Evolutionary conservation across 2,329 filamentous ascomycete genomes (phyloP), one percentile per base, ranked within the genome.

Genomic region (Sporothrix phasma): DNA sequence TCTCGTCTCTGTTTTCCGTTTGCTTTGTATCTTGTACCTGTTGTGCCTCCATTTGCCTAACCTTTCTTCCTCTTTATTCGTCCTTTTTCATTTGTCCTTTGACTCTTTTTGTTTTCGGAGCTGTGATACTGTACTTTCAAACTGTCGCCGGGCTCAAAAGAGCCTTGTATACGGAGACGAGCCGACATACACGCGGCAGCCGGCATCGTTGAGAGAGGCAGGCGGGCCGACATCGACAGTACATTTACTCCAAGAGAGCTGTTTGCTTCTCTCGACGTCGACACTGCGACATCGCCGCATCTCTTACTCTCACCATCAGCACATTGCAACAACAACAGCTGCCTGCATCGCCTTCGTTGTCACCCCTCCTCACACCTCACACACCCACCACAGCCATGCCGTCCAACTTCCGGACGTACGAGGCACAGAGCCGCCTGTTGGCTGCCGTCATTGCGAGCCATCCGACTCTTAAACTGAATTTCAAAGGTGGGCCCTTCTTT

Each of bases 391-490:
- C 19, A 43, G 66, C 26, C 13, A 68, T 84, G 81, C 75, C 80
- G 63, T 77, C 81, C 15, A 86, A 84, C 68, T 87, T 86, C 75
- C 82, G 80, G 67, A 78, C 77, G 2, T 85, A 84, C 71, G 84
- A 87, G 72, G 77, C 81, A 0, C 82, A 84, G 68, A 79, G 80
- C 22, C 83, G 85, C 53, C 80, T 88, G 41, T 76, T 87, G 2
- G 80, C 83, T 1, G 84, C 85, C 5, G 80, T 87, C 26, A 74
- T 88, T 0, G 85, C 84, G 0, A 82, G 83, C 2, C 78, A 83
- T 62, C 80, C 80, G 0, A 75, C 76, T 0, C 70, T 82, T 0
- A 83, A 80, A 66, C 80, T 86, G 62, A 83, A 87, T 71, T 86
- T 82, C 72, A 82, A 81, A 70, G 83, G 85, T 88, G 79, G 76